Percentiles rank a stretch among this genome's conserved stretches.
phyloP scores from a whole-genome alignment of 306 rosid species.

The Begonia loranthoides region DNA sequence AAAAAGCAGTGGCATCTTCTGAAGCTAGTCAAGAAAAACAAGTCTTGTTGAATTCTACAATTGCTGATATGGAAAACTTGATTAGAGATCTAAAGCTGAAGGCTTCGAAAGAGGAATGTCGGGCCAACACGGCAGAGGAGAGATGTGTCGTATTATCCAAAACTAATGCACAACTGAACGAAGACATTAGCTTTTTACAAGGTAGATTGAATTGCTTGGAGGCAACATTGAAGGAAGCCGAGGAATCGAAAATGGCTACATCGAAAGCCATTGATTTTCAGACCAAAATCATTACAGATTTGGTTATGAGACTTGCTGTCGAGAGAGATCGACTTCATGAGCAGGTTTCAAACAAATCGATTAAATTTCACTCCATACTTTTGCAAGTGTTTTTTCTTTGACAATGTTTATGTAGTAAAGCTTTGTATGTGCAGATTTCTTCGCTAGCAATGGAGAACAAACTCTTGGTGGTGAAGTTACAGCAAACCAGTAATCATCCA shows the following conservation, averaged over 20 bases:
- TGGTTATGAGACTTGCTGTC: constrained; percentile 59
- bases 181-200: constrained; percentile 52
- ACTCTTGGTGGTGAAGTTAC: constrained; percentile 46
- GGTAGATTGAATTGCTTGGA: constrained; percentile 52
- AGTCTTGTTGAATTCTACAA: constrained; percentile 43
- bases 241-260: constrained; percentile 52
- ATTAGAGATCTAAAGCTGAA: constrained; percentile 63
- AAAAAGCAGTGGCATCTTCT: constrained; percentile 64
- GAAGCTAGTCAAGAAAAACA: constrained; percentile 86
- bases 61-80: constrained; percentile 65
- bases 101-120: constrained; percentile 56
- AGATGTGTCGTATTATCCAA: constrained; percentile 58
- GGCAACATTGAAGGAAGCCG: constrained; percentile 49
- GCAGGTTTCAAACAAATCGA: constrained; percentile 38
- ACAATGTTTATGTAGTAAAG: background rate
- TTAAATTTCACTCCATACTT: background rate
- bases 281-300: constrained; percentile 39
- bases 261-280: constrained; percentile 50
- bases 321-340: constrained; percentile 90
- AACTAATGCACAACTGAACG: constrained; percentile 50
- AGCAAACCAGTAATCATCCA: constrained; percentile 26
- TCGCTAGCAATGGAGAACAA: constrained; percentile 58
- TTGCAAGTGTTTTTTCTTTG: background rate
- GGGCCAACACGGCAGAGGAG: constrained; percentile 64
- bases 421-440: constrained; percentile 42